These are phyloP conservation scores for Xylaria sp. DNA, from an alignment of 2,329 filamentous ascomycete species.

Conservation along the genomic window DNA sequence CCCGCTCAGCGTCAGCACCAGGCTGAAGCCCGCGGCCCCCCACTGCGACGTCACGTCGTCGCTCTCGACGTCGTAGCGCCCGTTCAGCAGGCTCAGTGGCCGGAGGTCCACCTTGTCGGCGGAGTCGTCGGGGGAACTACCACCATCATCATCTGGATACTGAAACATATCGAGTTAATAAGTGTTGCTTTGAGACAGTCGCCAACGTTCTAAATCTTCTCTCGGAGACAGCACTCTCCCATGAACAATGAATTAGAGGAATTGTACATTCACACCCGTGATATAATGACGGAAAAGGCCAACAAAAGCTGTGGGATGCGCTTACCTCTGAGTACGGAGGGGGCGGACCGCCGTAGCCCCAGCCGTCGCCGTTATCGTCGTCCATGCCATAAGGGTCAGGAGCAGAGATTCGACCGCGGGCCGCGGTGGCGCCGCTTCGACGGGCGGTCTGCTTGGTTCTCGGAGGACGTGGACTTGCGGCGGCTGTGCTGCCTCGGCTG, in stretches of 20 bases:
- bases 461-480: background rate
- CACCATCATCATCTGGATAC: slow-evolving; percentile 15
- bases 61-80: slow-evolving; percentile 45
- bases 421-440: slow-evolving; percentile 29
- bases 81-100: slow-evolving; percentile 46
- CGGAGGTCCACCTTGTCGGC: slow-evolving; percentile 13
- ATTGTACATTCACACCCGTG: no score
- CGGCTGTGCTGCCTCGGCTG: slow-evolving; percentile 6
- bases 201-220: no score
- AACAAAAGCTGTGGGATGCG: no score
- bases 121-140: slow-evolving; percentile 5
- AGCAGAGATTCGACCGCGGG: slow-evolving; percentile 28
- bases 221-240: no score
- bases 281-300: no score
- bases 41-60: slow-evolving; percentile 32
- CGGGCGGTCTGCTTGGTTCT: slow-evolving; percentile 31
- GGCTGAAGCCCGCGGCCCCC: slow-evolving; percentile 33
- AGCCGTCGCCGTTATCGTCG: slow-evolving; percentile 7
- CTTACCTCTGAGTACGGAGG: slow-evolving; percentile 28
- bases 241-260: no score
- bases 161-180: no score
- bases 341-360: slow-evolving; percentile 23
- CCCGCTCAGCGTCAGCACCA: slow-evolving; percentile 44
- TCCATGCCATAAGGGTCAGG: background rate
- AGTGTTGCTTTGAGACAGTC: no score